Evolutionary conservation across 179 eudicot genomes (phyloP).

Genomic region (Gypsophila paniculata): DNA sequence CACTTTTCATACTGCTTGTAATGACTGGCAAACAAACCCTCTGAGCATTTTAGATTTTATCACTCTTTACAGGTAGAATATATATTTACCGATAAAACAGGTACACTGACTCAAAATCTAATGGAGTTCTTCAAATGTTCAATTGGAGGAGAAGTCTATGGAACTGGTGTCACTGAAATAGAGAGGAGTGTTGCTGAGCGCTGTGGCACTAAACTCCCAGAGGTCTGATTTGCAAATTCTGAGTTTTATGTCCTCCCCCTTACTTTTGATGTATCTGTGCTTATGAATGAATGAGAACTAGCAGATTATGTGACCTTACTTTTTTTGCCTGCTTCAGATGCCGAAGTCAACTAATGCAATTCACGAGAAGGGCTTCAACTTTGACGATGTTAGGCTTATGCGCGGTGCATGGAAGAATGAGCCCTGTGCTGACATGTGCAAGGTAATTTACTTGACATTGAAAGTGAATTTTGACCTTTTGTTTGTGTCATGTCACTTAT

Average conservation of each 20-base stretch:
- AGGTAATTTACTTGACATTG: conserved; percentile 40
- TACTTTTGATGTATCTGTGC: conserved; percentile 18
- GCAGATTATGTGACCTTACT: conserved; percentile 20
- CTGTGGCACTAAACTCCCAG: conserved; percentile 52
- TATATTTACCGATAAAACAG: conserved; percentile 92
- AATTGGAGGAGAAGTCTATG: conserved; percentile 87
- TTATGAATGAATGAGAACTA: conserved; percentile 41
- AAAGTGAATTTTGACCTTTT: not conserved
- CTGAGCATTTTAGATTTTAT: conserved; percentile 22
- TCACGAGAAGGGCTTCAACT: conserved; percentile 94
- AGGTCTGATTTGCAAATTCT: conserved; percentile 33
- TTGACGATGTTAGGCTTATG: conserved; percentile 90
- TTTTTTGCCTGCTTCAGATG: conserved; percentile 33
- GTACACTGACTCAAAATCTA: conserved; percentile 86
- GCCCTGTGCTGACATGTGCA: conserved; percentile 88
- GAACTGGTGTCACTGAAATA: conserved; percentile 88
- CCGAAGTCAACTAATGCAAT: conserved; percentile 47
- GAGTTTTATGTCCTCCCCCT: not conserved
- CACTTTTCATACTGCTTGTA: not conserved
- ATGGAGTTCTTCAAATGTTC: conserved; percentile 99
- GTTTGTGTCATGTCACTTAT: conserved; percentile 2
- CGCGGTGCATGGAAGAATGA: conserved; percentile 97
- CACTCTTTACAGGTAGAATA: conserved; percentile 75
- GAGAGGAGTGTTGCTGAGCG: conserved; percentile 78
- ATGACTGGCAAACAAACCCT: not conserved